A percentile compares a stretch with the other conserved stretches of the same genome.
Evolutionary conservation across 371 early-diverging fungal genomes (phyloP).

Genomic region (Mortierella sp.): DNA sequence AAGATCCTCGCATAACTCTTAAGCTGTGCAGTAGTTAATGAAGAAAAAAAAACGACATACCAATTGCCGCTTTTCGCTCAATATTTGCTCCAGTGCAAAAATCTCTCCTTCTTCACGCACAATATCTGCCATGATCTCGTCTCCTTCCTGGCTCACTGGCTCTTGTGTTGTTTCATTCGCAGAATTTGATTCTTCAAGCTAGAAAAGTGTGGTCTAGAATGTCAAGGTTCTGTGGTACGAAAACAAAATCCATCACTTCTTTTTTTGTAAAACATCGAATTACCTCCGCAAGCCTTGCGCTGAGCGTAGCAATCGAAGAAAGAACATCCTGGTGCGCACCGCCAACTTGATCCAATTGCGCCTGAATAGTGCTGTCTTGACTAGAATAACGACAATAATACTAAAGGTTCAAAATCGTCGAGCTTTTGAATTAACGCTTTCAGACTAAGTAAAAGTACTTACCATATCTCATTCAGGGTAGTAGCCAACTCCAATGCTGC

Average conservation of each 20-base stretch:
- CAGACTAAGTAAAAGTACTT: not conserved
- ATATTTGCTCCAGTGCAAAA: slow-evolving; percentile 40
- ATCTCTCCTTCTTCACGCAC: slow-evolving; percentile 56
- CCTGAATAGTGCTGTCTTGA: slow-evolving; percentile 16
- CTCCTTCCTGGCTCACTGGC: slow-evolving; percentile 13
- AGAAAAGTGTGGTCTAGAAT: not conserved
- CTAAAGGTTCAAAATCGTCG: not conserved
- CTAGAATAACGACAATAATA: slow-evolving; percentile 6
- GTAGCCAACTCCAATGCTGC: slow-evolving; percentile 30
- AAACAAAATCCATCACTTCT: not conserved
- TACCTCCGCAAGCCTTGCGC: slow-evolving; percentile 20
- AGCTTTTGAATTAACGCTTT: too few relatives aligned
- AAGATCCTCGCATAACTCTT: not conserved
- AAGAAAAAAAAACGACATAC: slow-evolving; percentile 8
- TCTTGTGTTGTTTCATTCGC: slow-evolving; percentile 18
- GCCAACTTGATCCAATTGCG: slow-evolving; percentile 12
- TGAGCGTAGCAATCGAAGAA: slow-evolving; percentile 16
- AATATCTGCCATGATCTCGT: slow-evolving; percentile 36
- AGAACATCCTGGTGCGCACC: slow-evolving; percentile 38
- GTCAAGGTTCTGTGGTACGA: not conserved
- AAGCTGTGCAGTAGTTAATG: not conserved
- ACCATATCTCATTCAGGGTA: slow-evolving; percentile 51
- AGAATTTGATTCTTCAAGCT: slow-evolving; percentile 34
- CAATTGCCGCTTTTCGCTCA: slow-evolving; percentile 42
- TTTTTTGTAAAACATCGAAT: not conserved